Evolutionary conservation across 257 asterid species (phyloP).

Genomic region (Solanum pinnatisectum): DNA sequence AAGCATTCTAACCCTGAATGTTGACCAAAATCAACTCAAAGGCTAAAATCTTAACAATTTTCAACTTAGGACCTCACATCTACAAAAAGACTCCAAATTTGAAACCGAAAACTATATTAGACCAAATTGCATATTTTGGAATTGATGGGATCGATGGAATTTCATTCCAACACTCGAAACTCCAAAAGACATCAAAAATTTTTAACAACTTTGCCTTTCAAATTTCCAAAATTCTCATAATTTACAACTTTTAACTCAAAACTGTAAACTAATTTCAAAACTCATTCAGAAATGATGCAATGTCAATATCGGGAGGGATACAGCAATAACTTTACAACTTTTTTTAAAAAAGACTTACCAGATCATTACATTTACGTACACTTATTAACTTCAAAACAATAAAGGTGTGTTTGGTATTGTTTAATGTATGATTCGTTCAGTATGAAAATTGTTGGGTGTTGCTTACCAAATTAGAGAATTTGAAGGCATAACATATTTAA

Average conservation of each 20-base stretch:
- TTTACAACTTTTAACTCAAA: background rate
- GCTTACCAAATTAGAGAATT: background rate
- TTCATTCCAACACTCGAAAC: background rate
- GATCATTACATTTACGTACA: background rate
- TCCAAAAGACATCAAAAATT: too few species aligned
- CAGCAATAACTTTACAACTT: too few species aligned
- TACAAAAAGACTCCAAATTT: too few species aligned
- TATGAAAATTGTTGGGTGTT: background rate
- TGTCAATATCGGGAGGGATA: background rate
- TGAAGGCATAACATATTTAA: too few species aligned
- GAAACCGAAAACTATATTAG: too few species aligned
- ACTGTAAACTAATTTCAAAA: background rate
- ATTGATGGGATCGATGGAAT: too few species aligned
- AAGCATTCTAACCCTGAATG: background rate
- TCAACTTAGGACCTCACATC: background rate
- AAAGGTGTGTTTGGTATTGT: background rate
- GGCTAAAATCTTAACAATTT: too few species aligned
- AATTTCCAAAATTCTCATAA: background rate
- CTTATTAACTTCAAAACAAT: too few species aligned
- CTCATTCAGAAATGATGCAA: background rate
- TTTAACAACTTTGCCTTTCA: background rate
- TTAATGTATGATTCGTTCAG: background rate
- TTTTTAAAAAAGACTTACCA: background rate
- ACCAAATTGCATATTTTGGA: background rate
- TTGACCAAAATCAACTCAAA: too few species aligned